Evolutionary conservation across 2,329 filamentous ascomycete species (phyloP).

Genomic region (Parastagonospora avenae): DNA sequence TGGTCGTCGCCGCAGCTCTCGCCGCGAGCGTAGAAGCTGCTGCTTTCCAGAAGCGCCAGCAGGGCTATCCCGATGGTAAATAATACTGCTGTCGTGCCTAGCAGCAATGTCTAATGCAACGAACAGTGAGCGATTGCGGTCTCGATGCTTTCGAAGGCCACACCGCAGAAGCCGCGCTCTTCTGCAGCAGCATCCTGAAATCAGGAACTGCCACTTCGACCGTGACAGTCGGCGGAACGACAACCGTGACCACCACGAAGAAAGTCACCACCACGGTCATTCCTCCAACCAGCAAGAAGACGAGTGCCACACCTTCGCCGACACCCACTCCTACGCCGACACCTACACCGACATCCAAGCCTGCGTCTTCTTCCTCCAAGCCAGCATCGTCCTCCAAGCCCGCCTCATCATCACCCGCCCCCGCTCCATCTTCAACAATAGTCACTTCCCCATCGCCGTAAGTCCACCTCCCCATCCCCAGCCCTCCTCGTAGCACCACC

Average conservation of each 20-base stretch:
- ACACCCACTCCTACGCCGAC: constrained; percentile 12
- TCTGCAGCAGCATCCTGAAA: constrained; percentile 36
- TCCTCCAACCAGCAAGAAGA: constrained; percentile 15
- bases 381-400: not conserved
- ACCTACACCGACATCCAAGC: constrained; percentile 13
- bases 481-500: too few relatives aligned
- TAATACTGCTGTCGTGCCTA: too few relatives aligned
- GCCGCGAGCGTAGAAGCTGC: constrained; percentile 27
- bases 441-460: constrained; percentile 30
- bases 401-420: constrained; percentile 9
- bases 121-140: constrained; percentile 30
- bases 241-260: constrained; percentile 26
- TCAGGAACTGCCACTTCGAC: constrained; percentile 33
- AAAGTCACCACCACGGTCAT: constrained; percentile 31
- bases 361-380: not conserved
- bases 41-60: constrained; percentile 28
- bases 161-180: constrained; percentile 34
- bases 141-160: constrained; percentile 39
- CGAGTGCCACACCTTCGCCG: constrained; percentile 15
- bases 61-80: constrained; percentile 30
- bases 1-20: constrained; percentile 28
- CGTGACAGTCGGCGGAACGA: constrained; percentile 20
- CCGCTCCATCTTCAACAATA: constrained; percentile 17
- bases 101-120: constrained; percentile 2
- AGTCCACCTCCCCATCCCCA: constrained; percentile 1